Conservation (phyloP, 2,329 filamentous ascomycete genomes). For the Neonectria punicea region DNA sequence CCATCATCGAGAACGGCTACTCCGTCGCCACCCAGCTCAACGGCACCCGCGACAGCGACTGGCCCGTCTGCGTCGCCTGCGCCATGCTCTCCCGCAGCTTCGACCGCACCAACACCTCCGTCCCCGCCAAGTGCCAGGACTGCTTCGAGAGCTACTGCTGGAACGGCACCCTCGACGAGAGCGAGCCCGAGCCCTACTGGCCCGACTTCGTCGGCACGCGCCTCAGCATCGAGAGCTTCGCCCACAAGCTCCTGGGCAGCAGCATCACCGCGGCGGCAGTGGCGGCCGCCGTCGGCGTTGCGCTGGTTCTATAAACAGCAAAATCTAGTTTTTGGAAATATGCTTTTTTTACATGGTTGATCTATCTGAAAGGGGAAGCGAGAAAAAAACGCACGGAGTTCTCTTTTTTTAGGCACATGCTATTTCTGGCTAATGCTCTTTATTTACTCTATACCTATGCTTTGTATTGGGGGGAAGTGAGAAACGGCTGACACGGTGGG, state of each 20-base stretch:
- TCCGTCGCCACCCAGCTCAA: conserved; percentile 87
- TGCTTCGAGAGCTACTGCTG: conserved; percentile 93
- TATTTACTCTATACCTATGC: conserved; percentile 7
- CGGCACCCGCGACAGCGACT: conserved; percentile 75
- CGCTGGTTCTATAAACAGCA: conserved; percentile 25
- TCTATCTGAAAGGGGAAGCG: not conserved
- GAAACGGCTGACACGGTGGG: conserved; percentile 7
- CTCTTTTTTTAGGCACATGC: not conserved
- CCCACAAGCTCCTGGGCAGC: conserved; percentile 27
- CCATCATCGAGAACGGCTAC: conserved; percentile 88
- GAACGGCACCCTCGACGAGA: conserved; percentile 74
- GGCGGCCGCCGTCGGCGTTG: conserved; percentile 35
- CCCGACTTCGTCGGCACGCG: conserved; percentile 42
- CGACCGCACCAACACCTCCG: conserved; percentile 71
- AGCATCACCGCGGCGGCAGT: conserved; percentile 26
- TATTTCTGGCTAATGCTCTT: not conserved
- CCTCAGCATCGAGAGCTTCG: conserved; percentile 41
- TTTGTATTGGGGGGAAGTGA: not conserved
- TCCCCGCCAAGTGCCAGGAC: conserved; percentile 76
- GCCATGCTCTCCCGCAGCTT: conserved; percentile 84
- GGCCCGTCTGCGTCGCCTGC: conserved; percentile 88
- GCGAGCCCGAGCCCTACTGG: conserved; percentile 47
- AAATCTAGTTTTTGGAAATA: conserved; percentile 20
- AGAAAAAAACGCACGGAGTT: conserved; percentile 9
- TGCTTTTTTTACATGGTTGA: conserved; percentile 5